Percentiles rank a stretch among this genome's conserved stretches.
Conservation (phyloP, 2,329 filamentous ascomycete species). For the Trichoderma gracile region DNA sequence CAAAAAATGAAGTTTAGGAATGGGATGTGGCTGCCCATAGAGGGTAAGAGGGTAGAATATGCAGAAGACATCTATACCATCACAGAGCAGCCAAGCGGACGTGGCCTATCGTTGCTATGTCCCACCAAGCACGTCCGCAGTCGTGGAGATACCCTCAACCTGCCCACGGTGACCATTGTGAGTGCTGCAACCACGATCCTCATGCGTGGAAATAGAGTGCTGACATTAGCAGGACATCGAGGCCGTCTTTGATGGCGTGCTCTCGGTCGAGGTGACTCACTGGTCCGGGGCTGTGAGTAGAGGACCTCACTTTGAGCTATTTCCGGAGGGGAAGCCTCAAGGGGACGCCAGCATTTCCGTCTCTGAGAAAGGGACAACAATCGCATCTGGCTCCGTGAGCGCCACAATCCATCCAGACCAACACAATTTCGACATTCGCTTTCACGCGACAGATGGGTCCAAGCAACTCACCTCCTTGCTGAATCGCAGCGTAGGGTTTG, state of each 20-base stretch:
- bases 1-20: constrained; percentile 39
- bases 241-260: constrained; percentile 44
- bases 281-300: constrained; percentile 42
- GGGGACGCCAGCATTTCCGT: constrained; percentile 35
- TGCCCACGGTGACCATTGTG: constrained; percentile 51
- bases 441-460: constrained; percentile 41
- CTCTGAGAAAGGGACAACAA: constrained; percentile 40
- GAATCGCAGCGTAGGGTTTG: constrained; percentile 45
- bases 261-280: constrained; percentile 44
- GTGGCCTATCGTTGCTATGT: constrained; percentile 55
- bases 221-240: constrained; percentile 31
- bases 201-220: neutral
- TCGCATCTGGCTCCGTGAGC: constrained; percentile 40
- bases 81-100: constrained; percentile 47
- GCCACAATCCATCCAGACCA: constrained; percentile 40
- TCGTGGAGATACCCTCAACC: constrained; percentile 58
- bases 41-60: constrained; percentile 62
- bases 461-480: constrained; percentile 43
- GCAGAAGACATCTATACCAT: constrained; percentile 62
- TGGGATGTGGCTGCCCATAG: constrained; percentile 63
- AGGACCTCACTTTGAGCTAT: constrained; percentile 45
- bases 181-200: neutral
- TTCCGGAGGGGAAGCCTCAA: constrained; percentile 39
- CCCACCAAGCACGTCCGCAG: constrained; percentile 55
- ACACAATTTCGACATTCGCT: constrained; percentile 44